These are phyloP conservation scores for Oryza longistaminata DNA, from an alignment of 176 grass and related monocot species.

Conservation along the genomic window DNA sequence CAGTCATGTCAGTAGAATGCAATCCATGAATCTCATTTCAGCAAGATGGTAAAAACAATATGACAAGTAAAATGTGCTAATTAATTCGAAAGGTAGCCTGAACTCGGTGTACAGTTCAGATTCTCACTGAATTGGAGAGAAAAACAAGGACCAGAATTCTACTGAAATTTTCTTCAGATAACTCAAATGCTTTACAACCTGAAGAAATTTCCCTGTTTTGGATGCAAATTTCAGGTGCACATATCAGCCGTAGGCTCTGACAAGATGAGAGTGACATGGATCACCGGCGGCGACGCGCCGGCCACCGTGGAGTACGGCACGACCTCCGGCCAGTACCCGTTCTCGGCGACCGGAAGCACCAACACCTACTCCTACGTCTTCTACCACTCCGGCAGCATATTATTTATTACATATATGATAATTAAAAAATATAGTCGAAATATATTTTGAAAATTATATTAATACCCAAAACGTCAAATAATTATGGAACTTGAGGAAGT, in stretches of 20 bases:
- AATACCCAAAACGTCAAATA: no score
- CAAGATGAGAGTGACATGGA: conserved; percentile 58
- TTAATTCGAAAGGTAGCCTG: not conserved
- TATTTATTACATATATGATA: no score
- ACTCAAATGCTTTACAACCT: not conserved
- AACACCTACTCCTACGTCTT: conserved; percentile 57
- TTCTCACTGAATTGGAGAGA: not conserved
- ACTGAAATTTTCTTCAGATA: not conserved
- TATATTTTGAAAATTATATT: no score
- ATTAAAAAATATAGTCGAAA: no score
- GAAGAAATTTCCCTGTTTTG: not conserved
- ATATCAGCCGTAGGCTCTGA: conserved; percentile 45
- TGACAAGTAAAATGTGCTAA: not conserved
- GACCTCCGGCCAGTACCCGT: conserved; percentile 26
- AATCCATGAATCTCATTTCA: not conserved
- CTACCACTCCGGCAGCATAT: conserved; percentile 71
- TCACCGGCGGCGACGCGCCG: conserved; percentile 46
- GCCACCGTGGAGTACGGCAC: conserved; percentile 61
- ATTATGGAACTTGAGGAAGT: no score
- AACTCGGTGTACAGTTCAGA: not conserved
- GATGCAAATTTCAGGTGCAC: conserved; percentile 39
- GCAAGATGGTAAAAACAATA: not conserved
- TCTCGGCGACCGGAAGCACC: conserved; percentile 35
- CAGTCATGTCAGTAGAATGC: not conserved
- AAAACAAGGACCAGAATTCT: not conserved